Base-by-base conservation (phyloP, 768 basidiomycete species). In the Guyanaporus albipodus region DNA sequence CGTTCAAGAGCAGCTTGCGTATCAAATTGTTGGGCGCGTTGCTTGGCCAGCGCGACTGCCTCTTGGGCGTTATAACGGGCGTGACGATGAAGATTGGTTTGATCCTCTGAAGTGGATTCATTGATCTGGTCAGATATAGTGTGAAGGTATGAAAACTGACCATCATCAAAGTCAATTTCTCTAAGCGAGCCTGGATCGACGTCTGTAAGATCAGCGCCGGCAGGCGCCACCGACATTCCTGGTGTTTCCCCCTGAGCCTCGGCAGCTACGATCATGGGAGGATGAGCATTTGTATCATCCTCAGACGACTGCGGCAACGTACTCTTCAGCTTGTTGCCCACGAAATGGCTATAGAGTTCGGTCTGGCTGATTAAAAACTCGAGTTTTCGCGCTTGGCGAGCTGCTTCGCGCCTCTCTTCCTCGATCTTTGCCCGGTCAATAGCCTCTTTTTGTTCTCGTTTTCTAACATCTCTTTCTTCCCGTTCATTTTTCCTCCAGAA, bases 281-380 rank as follows among this genome's bases (percentile, higher is more conserved):
- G 46, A 55, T 54, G 39, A 50, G 34, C 22, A 48, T 15, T 46
- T 44, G 41, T 38, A 40, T 48, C 54, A 51, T 50, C 55, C 54
- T 52, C 48, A 34, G 21, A 38, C 24, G 44, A 33, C 35, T 35
- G 49, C 6, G 29, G 32, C 28, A 18, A 69, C 83, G 58, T 66
- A 90, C 89, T 91, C 67, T 90, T 90, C 43, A 91, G 78, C 70
- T 98, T 98, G 69, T 84, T 96, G 26, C 95, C 95, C 48, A 99
- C 93, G 77, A 99, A 98, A 71, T 99, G 96, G 55, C 91, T 93
- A 69, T 98, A 99, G 8, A 98, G 78, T 65, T 99, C 96, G 4
- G 96, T 98, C 68, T 98, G 95, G 49, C 91, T 97, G 67, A 99
- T 93, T 68, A 99, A 74, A 71, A 98, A 99, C 70, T 99, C 96